phyloP scores from a whole-genome alignment of 768 basidiomycete genomes.

The Dictyophora rubrovolvata region DNA sequence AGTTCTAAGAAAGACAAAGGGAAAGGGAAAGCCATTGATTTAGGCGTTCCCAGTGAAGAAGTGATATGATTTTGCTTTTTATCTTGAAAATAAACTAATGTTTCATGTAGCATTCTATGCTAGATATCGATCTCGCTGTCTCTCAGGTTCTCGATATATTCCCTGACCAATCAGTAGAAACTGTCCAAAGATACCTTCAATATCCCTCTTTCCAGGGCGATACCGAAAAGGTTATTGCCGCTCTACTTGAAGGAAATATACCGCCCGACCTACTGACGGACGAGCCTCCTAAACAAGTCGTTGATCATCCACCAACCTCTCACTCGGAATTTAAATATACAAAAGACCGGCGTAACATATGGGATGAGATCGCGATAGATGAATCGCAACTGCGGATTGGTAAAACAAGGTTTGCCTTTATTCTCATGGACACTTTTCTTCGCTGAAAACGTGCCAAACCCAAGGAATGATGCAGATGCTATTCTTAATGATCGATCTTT shows the following conservation, averaged over 20 bases:
- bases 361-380: conserved; percentile 66
- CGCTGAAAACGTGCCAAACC: not conserved
- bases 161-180: conserved; percentile 45
- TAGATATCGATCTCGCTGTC: conserved; percentile 46
- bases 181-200: conserved; percentile 48
- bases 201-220: conserved; percentile 41
- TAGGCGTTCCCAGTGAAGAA: not conserved
- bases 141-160: conserved; percentile 70
- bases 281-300: conserved; percentile 7
- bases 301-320: conserved; percentile 16
- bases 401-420: conserved; percentile 37
- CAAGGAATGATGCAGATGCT: conserved; percentile 35
- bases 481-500: conserved; percentile 46
- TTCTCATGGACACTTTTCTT: not conserved
- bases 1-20: conserved; percentile 39
- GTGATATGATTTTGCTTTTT: not conserved
- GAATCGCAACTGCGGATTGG: conserved; percentile 46
- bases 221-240: conserved; percentile 55
- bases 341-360: conserved; percentile 57
- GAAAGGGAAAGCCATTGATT: conserved; percentile 20
- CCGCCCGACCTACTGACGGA: conserved; percentile 22
- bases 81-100: conserved; percentile 8
- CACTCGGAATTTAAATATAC: conserved; percentile 12
- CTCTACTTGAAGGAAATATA: conserved; percentile 67
- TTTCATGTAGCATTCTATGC: conserved; percentile 19